phyloP scores from a whole-genome alignment of 2,329 filamentous ascomycete genomes.

The Dothideomycetes sp. region DNA sequence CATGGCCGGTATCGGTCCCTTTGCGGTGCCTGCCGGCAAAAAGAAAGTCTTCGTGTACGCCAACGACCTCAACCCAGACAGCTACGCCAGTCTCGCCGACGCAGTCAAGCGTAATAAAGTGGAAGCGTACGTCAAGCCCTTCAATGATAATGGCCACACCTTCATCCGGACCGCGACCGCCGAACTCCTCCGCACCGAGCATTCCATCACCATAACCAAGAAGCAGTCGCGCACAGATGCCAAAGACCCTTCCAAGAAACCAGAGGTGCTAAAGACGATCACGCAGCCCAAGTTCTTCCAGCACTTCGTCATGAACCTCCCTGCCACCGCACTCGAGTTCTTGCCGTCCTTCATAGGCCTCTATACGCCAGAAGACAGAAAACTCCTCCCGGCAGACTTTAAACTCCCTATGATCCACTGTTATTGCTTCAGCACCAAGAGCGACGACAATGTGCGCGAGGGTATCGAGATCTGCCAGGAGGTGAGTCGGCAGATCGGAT shows the following conservation, averaged over 20 bases:
- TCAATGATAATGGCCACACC: constrained; percentile 67
- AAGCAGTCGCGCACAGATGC: constrained; percentile 20
- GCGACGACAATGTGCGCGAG: constrained; percentile 57
- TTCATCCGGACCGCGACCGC: constrained; percentile 68
- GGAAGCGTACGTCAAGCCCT: constrained; percentile 59
- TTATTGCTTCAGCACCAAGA: constrained; percentile 88
- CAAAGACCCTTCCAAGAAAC: constrained; percentile 11
- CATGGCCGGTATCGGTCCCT: constrained; percentile 95
- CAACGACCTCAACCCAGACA: constrained; percentile 93
- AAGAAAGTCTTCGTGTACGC: constrained; percentile 89
- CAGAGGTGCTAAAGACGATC: constrained; percentile 26
- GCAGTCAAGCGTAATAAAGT: constrained; percentile 71
- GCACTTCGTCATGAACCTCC: constrained; percentile 98
- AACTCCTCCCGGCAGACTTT: constrained; percentile 15
- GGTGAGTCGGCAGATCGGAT: constrained; percentile 50
- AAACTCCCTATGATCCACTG: constrained; percentile 74
- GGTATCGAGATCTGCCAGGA: constrained; percentile 51
- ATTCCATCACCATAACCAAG: constrained; percentile 32
- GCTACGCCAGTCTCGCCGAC: constrained; percentile 59
- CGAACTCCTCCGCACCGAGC: constrained; percentile 41
- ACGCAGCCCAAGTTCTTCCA: constrained; percentile 61
- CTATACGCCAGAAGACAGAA: constrained; percentile 40
- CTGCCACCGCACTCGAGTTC: constrained; percentile 79
- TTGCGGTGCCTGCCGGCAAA: constrained; percentile 83
- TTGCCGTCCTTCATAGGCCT: constrained; percentile 66